These are phyloP conservation scores for Pseudonectria buxi DNA, from an alignment of 2,329 filamentous ascomycete genomes.

Conservation along the genomic window DNA sequence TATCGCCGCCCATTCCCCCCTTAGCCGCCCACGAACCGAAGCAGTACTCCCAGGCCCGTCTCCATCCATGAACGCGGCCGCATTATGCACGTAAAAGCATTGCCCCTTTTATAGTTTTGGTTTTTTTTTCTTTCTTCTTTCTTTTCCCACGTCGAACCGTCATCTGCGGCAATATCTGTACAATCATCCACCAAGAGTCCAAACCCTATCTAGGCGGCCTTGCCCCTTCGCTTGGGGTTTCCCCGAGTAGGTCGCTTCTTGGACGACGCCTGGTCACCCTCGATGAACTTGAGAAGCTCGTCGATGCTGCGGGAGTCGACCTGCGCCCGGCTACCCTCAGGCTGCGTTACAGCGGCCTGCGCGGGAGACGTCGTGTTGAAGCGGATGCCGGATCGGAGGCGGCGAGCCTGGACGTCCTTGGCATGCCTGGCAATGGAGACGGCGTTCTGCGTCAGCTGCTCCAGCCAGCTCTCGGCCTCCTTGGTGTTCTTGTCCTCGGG, in stretches of 20 bases:
- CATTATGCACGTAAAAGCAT: slow-evolving; percentile 14
- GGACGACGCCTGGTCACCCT: slow-evolving; percentile 54
- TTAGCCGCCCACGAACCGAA: slow-evolving; percentile 8
- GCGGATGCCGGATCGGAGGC: slow-evolving; percentile 62
- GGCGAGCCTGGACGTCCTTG: slow-evolving; percentile 73
- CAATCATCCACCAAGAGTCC: no score
- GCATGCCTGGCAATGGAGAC: slow-evolving; percentile 91
- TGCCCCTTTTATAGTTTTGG: slow-evolving; percentile 19
- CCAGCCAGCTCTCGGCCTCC: slow-evolving; percentile 93
- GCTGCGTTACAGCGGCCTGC: slow-evolving; percentile 22
- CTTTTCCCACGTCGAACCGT: no score
- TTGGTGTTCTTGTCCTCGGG: slow-evolving; percentile 94
- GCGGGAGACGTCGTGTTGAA: slow-evolving; percentile 42
- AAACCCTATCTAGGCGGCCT: no score
- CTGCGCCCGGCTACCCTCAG: slow-evolving; percentile 27
- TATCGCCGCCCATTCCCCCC: slow-evolving; percentile 7
- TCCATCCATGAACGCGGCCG: slow-evolving; percentile 6
- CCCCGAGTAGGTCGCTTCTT: slow-evolving; percentile 50
- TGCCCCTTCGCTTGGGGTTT: slow-evolving; percentile 50
- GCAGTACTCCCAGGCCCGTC: slow-evolving; percentile 4
- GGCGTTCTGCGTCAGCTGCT: slow-evolving; percentile 91
- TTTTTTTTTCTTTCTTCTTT: no score
- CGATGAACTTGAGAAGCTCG: slow-evolving; percentile 90
- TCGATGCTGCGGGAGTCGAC: slow-evolving; percentile 82
- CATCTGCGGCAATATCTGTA: no score